Base-by-base conservation (phyloP, 1,284 basidiomycete species). In the Fomes fomentarius region DNA sequence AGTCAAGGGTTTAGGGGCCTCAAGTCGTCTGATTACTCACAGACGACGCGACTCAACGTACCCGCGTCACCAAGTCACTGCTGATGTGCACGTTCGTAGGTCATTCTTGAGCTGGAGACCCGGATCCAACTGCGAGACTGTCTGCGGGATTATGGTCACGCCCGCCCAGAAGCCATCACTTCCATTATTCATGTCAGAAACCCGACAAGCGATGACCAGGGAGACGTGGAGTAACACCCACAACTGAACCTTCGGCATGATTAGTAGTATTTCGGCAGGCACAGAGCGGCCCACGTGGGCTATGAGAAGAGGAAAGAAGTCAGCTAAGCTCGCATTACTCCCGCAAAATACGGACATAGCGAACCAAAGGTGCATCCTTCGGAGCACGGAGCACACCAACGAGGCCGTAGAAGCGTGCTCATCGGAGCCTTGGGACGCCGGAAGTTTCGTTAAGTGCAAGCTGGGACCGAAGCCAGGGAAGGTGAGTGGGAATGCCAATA, bases 331-430 rank as follows among this genome's bases (percentile, higher is more conserved):
- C 54, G 44, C 52, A 49, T 50, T 49, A 47, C 35, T 19, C 33
- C 33, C 49, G 53, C 53, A 50, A 30, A 19, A 39, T 21, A 34
- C 58, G 58, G 58, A 56, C 48, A 54, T 60, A 54, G 49, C 54
- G 51, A 47, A 54, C 49, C 45, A 47, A 21, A 53, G 35, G 26
- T 40, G 22, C 38, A 42, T 47, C 34, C 37, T 35, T 33, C 46
- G 52, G 43, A 40, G 45, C 41, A 43, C 37, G 44, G 19, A 21
- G 52, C 48, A 54, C 52, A 52, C 43, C 51, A 51, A 54, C 26
- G 37, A 47, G 42, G 40, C 44, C 31, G 35, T 30, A 31, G 57
- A 56, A 56, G 57, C 54, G 39, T 44, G 21, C 24, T 28, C 43
- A 37, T 47, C 50, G 47, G 47, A 50, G 26, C 51, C 47, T 26